These are phyloP conservation scores for Pyrrhoderma noxium DNA, from an alignment of 1,284 basidiomycete genomes.

Conservation along the genomic window DNA sequence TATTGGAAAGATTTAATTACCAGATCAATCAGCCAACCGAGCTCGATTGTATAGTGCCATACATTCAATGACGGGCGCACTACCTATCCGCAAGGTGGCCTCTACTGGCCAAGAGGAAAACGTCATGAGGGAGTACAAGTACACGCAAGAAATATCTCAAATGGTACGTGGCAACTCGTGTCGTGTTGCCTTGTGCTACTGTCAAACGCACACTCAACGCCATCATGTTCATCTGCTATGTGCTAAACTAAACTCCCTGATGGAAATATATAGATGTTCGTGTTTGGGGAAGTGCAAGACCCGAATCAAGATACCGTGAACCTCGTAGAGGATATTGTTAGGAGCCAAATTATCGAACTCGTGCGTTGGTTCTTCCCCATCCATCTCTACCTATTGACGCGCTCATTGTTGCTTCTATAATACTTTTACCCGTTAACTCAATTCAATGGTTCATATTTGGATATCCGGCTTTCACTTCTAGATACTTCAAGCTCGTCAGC, in stretches of 20 bases:
- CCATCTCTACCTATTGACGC: not conserved
- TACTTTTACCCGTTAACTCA: not conserved
- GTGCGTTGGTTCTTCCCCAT: slow-evolving; percentile 37
- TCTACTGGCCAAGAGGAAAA: slow-evolving; percentile 7
- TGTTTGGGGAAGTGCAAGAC: slow-evolving; percentile 92
- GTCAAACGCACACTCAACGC: too few relatives aligned
- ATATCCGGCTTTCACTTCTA: too few relatives aligned
- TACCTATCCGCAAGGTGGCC: slow-evolving; percentile 7
- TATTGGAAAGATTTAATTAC: too few relatives aligned
- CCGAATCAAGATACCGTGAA: slow-evolving; percentile 83
- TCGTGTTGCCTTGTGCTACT: not conserved
- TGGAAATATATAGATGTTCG: slow-evolving; percentile 72
- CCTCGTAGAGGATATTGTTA: slow-evolving; percentile 93
- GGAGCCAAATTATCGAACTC: slow-evolving; percentile 88
- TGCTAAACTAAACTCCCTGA: too few relatives aligned
- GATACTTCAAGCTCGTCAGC: slow-evolving; percentile 85
- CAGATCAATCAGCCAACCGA: too few relatives aligned
- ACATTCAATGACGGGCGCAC: slow-evolving; percentile 7
- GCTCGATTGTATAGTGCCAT: too few relatives aligned
- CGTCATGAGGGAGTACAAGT: slow-evolving; percentile 51
- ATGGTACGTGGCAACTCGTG: slow-evolving; percentile 42
- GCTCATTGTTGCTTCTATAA: not conserved
- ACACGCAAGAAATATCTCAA: slow-evolving; percentile 77
- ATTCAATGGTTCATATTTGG: too few relatives aligned
- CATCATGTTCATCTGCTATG: not conserved